Percentiles rank a stretch among this genome's conserved stretches.
These are phyloP conservation scores for Anisogramma anomala DNA, from an alignment of 2,329 filamentous ascomycete species.

Conservation along the genomic window DNA sequence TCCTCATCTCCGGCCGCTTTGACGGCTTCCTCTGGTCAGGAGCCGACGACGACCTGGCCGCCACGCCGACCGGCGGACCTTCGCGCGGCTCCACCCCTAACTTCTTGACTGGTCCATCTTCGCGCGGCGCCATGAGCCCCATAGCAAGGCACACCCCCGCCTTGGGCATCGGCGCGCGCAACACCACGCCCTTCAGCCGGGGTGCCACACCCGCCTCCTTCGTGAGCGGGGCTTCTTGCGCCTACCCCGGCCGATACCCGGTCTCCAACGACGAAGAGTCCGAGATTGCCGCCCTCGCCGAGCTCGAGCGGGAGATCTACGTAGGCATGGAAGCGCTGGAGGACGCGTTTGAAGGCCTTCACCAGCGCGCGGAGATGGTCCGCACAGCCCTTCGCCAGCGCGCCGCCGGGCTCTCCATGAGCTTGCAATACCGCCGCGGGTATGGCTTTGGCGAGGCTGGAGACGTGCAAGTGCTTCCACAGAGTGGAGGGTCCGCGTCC, in stretches of 20 bases:
- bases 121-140: conserved; percentile 31
- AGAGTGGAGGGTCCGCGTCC: conserved; percentile 34
- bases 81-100: conserved; percentile 46
- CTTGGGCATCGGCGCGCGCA: conserved; percentile 30
- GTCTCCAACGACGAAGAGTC: conserved; percentile 91
- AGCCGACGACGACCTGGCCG: conserved; percentile 49
- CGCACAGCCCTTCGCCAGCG: conserved; percentile 70
- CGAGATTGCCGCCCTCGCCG: conserved; percentile 78
- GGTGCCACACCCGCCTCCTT: conserved; percentile 38
- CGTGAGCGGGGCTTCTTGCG: conserved; percentile 35
- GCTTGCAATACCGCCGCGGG: conserved; percentile 45
- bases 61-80: conserved; percentile 24
- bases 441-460: conserved; percentile 18
- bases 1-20: conserved; percentile 84
- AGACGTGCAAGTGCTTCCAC: conserved; percentile 43
- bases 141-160: conserved; percentile 27
- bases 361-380: conserved; percentile 71
- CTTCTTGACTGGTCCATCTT: conserved; percentile 30
- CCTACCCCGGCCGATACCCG: conserved; percentile 36
- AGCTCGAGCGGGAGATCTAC: conserved; percentile 89
- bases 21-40: conserved; percentile 89
- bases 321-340: conserved; percentile 88
- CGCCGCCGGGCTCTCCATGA: conserved; percentile 61
- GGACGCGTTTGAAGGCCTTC: conserved; percentile 86
- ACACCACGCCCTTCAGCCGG: conserved; percentile 38